phyloP scores from a whole-genome alignment of 1,139 yeast species.

The Barnettozyma hawaiiensis region DNA sequence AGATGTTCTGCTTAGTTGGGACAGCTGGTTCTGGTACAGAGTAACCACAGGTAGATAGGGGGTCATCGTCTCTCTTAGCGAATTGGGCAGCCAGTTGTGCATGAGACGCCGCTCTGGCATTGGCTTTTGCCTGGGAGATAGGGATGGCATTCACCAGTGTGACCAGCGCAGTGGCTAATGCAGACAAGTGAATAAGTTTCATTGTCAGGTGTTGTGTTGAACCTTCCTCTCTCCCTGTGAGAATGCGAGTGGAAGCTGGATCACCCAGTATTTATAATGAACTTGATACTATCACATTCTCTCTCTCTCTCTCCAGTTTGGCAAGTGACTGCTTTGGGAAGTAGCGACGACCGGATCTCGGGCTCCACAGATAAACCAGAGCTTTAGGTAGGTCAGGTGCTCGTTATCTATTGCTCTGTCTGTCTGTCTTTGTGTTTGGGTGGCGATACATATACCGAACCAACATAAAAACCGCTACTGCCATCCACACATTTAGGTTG shows the following conservation, averaged over 20 bases:
- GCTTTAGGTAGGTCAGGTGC: no score
- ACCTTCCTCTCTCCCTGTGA: no score
- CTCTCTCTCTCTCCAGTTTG: no score
- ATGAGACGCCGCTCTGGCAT: constrained; percentile 2
- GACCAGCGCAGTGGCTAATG: neutral
- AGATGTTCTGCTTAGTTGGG: constrained; percentile 22
- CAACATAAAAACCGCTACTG: no score
- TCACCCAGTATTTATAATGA: neutral
- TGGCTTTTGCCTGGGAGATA: constrained; percentile 10
- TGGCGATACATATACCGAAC: neutral
- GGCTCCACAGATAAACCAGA: neutral
- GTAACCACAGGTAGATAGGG: constrained; percentile 11
- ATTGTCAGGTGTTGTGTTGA: neutral
- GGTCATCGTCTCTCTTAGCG: constrained; percentile 11
- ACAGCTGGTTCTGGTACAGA: constrained; percentile 13
- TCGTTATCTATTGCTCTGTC: no score
- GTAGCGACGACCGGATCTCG: neutral
- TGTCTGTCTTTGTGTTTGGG: neutral
- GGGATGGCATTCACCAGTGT: constrained; percentile 1
- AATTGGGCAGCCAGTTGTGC: constrained; percentile 6
- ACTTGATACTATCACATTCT: no score
- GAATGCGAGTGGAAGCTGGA: no score
- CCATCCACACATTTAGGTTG: no score
- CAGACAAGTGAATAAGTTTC: neutral
- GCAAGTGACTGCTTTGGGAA: neutral